phyloP scores from a whole-genome alignment of 306 rosid species.

The Senna siamea region DNA sequence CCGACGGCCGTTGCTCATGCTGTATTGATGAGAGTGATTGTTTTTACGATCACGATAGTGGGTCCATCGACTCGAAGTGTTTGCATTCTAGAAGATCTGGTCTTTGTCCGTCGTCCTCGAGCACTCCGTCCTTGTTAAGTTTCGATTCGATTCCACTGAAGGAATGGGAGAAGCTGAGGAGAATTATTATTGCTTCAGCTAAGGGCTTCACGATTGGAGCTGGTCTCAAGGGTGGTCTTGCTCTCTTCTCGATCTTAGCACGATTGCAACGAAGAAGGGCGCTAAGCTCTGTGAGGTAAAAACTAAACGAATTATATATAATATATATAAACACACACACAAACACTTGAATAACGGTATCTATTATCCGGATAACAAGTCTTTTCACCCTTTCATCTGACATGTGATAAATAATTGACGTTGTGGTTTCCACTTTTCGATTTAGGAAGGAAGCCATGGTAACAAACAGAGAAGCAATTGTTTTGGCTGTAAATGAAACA shows the following conservation, averaged over 20 bases:
- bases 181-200: slow-evolving; percentile 68
- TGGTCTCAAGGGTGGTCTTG: slow-evolving; percentile 92
- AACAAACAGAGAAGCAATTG: slow-evolving; percentile 72
- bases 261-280: slow-evolving; percentile 69
- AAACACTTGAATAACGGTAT: not conserved
- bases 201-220: slow-evolving; percentile 96
- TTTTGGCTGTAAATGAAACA: slow-evolving; percentile 79
- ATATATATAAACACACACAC: too few relatives aligned
- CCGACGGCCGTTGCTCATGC: slow-evolving; percentile 41
- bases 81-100: slow-evolving; percentile 42
- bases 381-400: too few relatives aligned
- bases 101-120: slow-evolving; percentile 40
- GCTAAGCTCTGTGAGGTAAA: slow-evolving; percentile 57
- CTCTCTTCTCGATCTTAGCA: slow-evolving; percentile 82
- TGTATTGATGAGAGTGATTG: slow-evolving; percentile 32
- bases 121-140: slow-evolving; percentile 35
- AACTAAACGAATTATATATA: not conserved
- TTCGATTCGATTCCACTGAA: slow-evolving; percentile 45
- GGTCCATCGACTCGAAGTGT: slow-evolving; percentile 36
- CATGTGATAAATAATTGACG: not conserved
- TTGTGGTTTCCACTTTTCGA: not conserved
- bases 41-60: slow-evolving; percentile 21
- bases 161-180: slow-evolving; percentile 65
- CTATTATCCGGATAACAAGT: not conserved
- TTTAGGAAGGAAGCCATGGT: slow-evolving; percentile 61